Base-by-base conservation (phyloP, 108 stramenopile species). In the Nannochloropsis oceanica region DNA sequence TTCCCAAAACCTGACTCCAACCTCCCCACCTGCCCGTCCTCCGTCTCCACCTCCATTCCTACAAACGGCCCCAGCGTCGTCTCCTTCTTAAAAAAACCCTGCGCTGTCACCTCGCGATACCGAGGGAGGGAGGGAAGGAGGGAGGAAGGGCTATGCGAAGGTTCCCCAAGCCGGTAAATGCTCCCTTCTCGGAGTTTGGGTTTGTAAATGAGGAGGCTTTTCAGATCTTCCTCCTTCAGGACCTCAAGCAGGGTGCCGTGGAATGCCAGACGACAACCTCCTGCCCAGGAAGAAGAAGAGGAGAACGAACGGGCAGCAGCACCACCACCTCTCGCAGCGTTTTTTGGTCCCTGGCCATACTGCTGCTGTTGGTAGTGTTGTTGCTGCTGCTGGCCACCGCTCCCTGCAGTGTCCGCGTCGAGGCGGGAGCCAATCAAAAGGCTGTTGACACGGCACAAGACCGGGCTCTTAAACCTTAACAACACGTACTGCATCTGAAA, bases 341-440 rank as follows among this genome's bases (percentile, higher is more conserved):
- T 34, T 1, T 34, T 34, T 34, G 1, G 34, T 5, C 34, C 2
- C 5, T 34, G 34, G 34, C 34, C 5, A 5, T 5, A 3, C 34
- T 34, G 34, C 34, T 34, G 34, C 9, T 73, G 59, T 0, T 18
- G 22, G n/a, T 73, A 10, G 8, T 18, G 18, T 18, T 18, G 26
- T 82, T 44, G 44, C 81, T 82, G 43, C 46, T 46, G 50, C 27
- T 20, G 3, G 26, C 42, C 9, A 13, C 20, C 18, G 5, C 42
- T 81, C 73, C 81, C 22, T 50, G 34, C 10, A 10, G 22, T 91
- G 83, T 92, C 94, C 25, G 91, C 84, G 87, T 98, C 97, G 80
- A 98, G 89, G 42, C 96, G 91, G 12, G 95, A 96, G 27, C 96
- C 97, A 89, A 98, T 98, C 1, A 98, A 91, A 42, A 95, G 87